A percentile compares a stretch with the other conserved stretches of the same genome.
Evolutionary conservation across 140 eudicot species (phyloP).

Genomic region (Anethum foeniculum): DNA sequence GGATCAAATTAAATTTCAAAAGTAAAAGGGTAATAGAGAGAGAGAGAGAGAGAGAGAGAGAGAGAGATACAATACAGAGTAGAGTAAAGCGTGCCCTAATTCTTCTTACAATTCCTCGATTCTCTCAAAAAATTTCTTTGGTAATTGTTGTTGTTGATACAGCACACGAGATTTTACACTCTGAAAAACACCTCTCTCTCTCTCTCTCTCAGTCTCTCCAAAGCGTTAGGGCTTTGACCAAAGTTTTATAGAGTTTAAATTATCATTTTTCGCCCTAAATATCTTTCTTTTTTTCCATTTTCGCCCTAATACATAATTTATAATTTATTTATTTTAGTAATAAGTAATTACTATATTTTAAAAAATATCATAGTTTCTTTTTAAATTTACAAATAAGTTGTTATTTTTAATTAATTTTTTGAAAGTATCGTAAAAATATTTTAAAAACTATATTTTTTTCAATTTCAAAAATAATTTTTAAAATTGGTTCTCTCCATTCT

Average conservation of each 20-base stretch:
- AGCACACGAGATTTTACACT: not conserved
- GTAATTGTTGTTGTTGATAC: not conserved
- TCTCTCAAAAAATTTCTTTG: not conserved
- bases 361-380: too few species aligned
- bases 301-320: not conserved
- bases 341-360: too few species aligned
- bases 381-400: too few species aligned
- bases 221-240: constrained; percentile 1
- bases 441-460: too few species aligned
- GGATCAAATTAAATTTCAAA: not conserved
- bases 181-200: not conserved
- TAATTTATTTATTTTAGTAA: too few species aligned
- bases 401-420: too few species aligned
- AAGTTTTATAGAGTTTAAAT: not conserved
- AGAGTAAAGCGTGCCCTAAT: not conserved
- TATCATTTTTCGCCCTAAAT: not conserved
- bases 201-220: not conserved
- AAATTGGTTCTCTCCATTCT: too few species aligned
- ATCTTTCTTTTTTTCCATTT: not conserved
- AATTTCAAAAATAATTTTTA: too few species aligned
- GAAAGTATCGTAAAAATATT: too few species aligned
- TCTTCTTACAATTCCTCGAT: not conserved
- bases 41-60: not conserved
- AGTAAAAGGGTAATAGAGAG: not conserved
- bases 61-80: not conserved